Evolutionary conservation across 2,329 filamentous ascomycete genomes (phyloP), one percentile per base, ranked within the genome.

Genomic region (Penicillium sp.): DNA sequence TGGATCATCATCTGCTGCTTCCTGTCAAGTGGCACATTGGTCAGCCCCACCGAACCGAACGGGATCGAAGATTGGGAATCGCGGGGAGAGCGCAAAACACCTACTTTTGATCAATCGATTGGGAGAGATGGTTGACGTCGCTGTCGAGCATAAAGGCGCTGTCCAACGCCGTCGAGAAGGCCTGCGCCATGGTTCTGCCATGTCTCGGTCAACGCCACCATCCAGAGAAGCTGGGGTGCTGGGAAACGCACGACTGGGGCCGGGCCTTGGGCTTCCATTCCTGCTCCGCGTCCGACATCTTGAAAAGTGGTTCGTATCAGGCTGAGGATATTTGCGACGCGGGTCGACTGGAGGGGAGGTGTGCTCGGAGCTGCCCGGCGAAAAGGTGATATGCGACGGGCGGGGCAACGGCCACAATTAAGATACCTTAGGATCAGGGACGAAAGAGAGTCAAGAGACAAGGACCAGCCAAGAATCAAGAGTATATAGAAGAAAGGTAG

Each of bases 111-210:
- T 87, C 79, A 45, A 95, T 80, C 53, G 85, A 80, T 63, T 84
- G 76, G 58, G 86, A 80, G 23, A 94, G 76, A 47, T 84, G 78
- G 58, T 84, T 80, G 43, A 93, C 67, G 54, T 83, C 84, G 66
- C 82, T 84, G 55, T 93, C 87, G 60, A 96, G 83, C 59, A 86
- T 84, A 73, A 96, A 96, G 55, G 94, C 84, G 63, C 88, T 84
- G 73, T 91, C 86, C 46, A 96, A 76, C 64, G 91, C 87, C 30
- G 81, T 75, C 44, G 88, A 91, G 70, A 96, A 95, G 62, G 85
- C 87, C 56, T 81, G 84, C 38, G 89, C 90, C 68, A 95, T 82
- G 46, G 87, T 93, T 50, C 90, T 95, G 68, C 32, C 48, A 45
- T 38, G 32, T 43, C 31, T 51, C 48, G 41, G 53, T 60, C 39